Evolutionary conservation across 148 eudicot species (phyloP), one percentile per base, ranked within the genome.

Genomic region (Selenicereus undatus): DNA sequence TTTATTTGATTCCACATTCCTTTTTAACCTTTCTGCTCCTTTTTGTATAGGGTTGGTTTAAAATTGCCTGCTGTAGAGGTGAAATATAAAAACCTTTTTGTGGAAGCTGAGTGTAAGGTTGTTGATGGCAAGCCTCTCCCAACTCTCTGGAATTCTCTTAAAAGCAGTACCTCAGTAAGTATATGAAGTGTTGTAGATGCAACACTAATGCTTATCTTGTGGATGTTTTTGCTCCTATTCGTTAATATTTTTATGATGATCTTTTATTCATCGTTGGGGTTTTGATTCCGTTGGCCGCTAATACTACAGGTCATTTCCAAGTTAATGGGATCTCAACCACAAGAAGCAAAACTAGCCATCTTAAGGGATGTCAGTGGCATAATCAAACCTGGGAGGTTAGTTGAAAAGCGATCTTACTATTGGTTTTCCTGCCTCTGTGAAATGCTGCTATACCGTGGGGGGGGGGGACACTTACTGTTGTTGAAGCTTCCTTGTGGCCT

Each of bases 51-150:
- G 86, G 93, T 91, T 91, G 97, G 93, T 62, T 79, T 93, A 72
- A 78, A 92, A 43, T 81, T 90, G 76, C 97, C 97, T 8, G 83
- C 91, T 2, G 89, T 95, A 54, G 92, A 93, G 78, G 92, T 93
- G 73, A 89, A 94, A 83, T 95, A 90, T 68, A 75, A 75, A 16
- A 91, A 91, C 86, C 87, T 95, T 71, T 62, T 35, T 50, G 89
- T 95, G 75, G 92, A 91, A 74, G 96, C 93, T 12, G 85, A 87
- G 80, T 93, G 96, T 83, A 89, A 89, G 83, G 92, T 95, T 6
- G 91, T 93, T 65, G 83, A 88, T 76, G 98, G 98, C 22, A 95
- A 91, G 88, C 96, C 98, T 22, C 93, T 95, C 36, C 97, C 98
- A 0, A 90, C 98, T 48, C 91, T 95, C 8, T 95, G 97, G 97